phyloP scores from a whole-genome alignment of 257 asterid genomes.

The Osmanthus fragrans region DNA sequence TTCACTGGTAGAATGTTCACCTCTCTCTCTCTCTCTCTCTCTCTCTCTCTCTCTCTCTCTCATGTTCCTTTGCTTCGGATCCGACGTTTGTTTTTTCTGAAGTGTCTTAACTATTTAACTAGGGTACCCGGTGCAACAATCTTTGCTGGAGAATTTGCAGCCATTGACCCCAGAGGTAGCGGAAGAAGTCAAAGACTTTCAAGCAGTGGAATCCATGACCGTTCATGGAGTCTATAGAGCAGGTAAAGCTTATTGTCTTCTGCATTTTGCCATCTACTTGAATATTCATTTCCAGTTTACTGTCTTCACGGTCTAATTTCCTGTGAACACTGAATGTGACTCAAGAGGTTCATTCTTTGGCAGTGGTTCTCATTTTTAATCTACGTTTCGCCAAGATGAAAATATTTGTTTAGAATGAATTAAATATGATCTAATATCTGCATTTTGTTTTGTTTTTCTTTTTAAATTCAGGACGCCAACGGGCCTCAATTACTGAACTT shows the following conservation, averaged over 20 bases:
- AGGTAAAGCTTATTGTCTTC: constrained; percentile 43
- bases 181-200: constrained; percentile 64
- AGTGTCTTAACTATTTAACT: constrained; percentile 19
- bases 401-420: too few relatives aligned
- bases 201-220: constrained; percentile 67
- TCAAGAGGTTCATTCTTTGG: background rate
- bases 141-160: constrained; percentile 55
- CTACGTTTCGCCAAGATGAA: background rate
- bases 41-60: constrained; percentile 2
- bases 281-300: background rate
- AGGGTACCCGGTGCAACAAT: constrained; percentile 44
- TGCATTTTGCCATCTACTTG: background rate
- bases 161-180: constrained; percentile 70
- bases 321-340: background rate
- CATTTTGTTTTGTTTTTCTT: too few relatives aligned
- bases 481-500: constrained; percentile 64
- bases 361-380: background rate
- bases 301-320: background rate
- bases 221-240: constrained; percentile 76
- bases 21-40: background rate
- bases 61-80: background rate
- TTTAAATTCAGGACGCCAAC: constrained; percentile 44
- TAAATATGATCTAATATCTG: too few relatives aligned
- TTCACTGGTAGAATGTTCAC: constrained; percentile 45
- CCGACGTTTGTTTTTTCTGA: constrained; percentile 14